Conservation (phyloP, 768 basidiomycete species). For the Trametes coccinea region DNA sequence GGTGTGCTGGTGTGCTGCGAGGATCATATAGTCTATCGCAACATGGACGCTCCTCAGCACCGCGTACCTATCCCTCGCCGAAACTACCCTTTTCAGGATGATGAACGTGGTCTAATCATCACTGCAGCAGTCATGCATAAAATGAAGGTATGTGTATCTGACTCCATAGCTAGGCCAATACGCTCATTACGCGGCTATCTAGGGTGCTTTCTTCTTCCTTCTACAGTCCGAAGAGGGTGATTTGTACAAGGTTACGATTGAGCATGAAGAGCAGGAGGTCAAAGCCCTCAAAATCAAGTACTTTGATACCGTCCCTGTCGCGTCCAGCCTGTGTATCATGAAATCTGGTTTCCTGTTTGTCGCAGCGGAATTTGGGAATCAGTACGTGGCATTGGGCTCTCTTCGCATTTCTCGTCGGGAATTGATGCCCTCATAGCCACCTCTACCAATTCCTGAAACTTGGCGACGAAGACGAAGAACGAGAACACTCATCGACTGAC, state of each 20-base stretch:
- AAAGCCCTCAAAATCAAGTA: conserved; percentile 94
- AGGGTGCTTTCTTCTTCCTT: conserved; percentile 99
- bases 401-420: too few species aligned
- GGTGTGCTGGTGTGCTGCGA: conserved; percentile 98
- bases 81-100: conserved; percentile 81
- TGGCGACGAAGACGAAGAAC: conserved; percentile 94
- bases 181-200: background rate
- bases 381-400: conserved; percentile 54
- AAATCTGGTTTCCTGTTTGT: conserved; percentile 98
- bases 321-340: conserved; percentile 90
- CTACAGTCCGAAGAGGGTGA: conserved; percentile 98
- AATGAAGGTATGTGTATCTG: conserved; percentile 74
- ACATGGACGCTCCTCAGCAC: conserved; percentile 91
- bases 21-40: conserved; percentile 96
- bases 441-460: conserved; percentile 98
- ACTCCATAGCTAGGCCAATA: background rate
- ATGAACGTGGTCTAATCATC: conserved; percentile 84
- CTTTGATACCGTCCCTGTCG: conserved; percentile 97
- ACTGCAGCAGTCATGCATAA: conserved; percentile 98
- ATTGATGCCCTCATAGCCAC: conserved; percentile 50
- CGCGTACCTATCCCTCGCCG: conserved; percentile 96
- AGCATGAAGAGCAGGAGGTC: conserved; percentile 97
- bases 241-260: conserved; percentile 96
- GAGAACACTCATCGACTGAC: conserved; percentile 84
- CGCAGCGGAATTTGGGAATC: conserved; percentile 96